Evolutionary conservation across 2,329 filamentous ascomycete genomes (phyloP), one percentile per base, ranked within the genome.

Genomic region (Ophiostoma ulmi): DNA sequence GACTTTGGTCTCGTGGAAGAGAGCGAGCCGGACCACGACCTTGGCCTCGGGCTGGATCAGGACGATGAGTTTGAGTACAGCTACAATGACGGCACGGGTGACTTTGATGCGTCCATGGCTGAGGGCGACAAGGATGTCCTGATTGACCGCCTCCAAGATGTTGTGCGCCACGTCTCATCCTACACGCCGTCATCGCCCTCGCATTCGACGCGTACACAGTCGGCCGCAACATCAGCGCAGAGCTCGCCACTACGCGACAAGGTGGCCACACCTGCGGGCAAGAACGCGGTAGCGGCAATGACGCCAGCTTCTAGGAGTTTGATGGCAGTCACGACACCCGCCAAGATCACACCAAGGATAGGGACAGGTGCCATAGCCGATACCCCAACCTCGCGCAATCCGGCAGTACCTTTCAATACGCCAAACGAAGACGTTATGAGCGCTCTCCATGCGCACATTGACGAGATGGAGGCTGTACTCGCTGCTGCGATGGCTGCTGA

Each of bases 381-480:
- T 17, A 38, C 64, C 11, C 38, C 65, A 3, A 67, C 65, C 8
- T n/a, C 55, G 61, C 39, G 11, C 3, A 61, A n/a, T 26, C 68
- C 26, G 8, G 17, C 67, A 14, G 31, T 8, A 10, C 36, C 55
- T 11, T 44, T 44, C 36, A 68, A 39, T 20, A 44, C 65, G 4
- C 65, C 65, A 44, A 70, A 71, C 38, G 72, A 66, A 20, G 48
- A 63, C 26, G 67, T 72, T 5, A 41, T 83, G 48, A 77, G 77
- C 67, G 74, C 76, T 52, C 76, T 83, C 48, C 80, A 83, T 70
- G 76, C 77, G 41, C 81, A 79, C 73, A 79, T 83, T 14, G 79
- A 82, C 72, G 81, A 82, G 71, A 80, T 83, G 78, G 81, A 83
- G 73, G 76, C 74, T 5, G 71, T 78, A 1, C 70, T 80, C 70